Evolutionary conservation across 345 rosid species (phyloP).

Genomic region (Eucalyptus pauciflora): DNA sequence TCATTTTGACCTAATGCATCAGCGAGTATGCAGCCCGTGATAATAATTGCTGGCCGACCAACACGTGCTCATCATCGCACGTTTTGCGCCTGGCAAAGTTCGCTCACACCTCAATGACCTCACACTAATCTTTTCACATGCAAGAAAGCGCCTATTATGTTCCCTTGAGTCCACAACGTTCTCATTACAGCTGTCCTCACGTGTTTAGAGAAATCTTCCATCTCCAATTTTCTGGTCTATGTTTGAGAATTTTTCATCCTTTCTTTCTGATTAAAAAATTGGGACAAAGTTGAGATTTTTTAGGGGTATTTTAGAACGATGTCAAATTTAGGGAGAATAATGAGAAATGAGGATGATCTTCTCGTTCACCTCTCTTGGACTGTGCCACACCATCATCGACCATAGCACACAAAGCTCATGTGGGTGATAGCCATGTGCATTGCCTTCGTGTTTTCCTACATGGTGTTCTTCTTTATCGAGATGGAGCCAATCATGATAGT

Average conservation of each 20-base stretch:
- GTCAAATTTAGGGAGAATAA: neutral
- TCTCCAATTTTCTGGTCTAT: neutral
- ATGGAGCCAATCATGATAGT: neutral
- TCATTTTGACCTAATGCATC: neutral
- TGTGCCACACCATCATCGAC: constrained; percentile 28
- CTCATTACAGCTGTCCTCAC: neutral
- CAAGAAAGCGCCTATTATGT: neutral
- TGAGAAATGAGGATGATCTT: constrained; percentile 14
- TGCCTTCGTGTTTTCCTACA: neutral
- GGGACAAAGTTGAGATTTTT: neutral
- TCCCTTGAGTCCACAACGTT: neutral
- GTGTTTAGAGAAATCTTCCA: neutral
- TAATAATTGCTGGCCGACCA: neutral
- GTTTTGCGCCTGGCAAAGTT: neutral
- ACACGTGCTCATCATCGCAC: neutral
- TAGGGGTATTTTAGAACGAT: neutral
- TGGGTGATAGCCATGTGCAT: constrained; percentile 59
- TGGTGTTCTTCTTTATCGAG: neutral
- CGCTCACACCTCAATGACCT: neutral
- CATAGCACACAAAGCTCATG: constrained; percentile 21
- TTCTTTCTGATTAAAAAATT: neutral
- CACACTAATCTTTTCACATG: neutral
- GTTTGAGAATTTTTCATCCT: neutral
- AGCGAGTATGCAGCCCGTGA: neutral
- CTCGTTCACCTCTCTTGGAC: constrained; percentile 28